phyloP scores from a whole-genome alignment of 441 rosid genomes.

The Adansonia gregorii region DNA sequence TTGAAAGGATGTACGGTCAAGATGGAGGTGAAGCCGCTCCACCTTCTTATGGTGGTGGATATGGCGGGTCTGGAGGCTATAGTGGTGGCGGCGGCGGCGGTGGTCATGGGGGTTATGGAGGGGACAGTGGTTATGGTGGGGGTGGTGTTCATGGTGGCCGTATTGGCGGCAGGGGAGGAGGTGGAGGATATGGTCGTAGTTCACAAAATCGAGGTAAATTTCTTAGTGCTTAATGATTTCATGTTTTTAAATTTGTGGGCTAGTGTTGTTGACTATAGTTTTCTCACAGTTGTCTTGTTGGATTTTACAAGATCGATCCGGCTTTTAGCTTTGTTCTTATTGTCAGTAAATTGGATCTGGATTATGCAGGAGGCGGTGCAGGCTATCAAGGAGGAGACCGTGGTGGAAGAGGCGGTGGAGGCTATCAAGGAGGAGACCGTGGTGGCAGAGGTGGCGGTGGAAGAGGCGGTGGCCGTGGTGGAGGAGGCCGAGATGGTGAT shows the following conservation, averaged over 20 bases:
- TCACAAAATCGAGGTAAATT: conserved; percentile 63
- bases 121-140: conserved; percentile 42
- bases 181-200: conserved; percentile 51
- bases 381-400: conserved; percentile 86
- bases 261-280: neutral
- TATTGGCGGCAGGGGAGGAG: conserved; percentile 38
- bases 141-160: conserved; percentile 51
- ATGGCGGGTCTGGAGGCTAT: conserved; percentile 36
- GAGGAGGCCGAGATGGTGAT: conserved; percentile 89
- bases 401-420: conserved; percentile 69
- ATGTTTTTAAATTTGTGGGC: conserved; percentile 13
- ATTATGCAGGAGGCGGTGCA: conserved; percentile 47
- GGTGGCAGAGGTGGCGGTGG: conserved; percentile 76
- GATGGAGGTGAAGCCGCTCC: conserved; percentile 58
- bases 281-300: neutral
- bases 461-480: conserved; percentile 78
- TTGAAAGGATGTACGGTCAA: conserved; percentile 66
- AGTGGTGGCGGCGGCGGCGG: conserved; percentile 34
- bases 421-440: conserved; percentile 82
- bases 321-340: conserved; percentile 23
- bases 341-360: conserved; percentile 11
- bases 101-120: conserved; percentile 33
- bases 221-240: neutral
- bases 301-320: conserved; percentile 14
- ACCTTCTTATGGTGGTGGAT: conserved; percentile 43